Evolutionary conservation across 257 asterid species (phyloP).

Genomic region (Sherardia arvensis): DNA sequence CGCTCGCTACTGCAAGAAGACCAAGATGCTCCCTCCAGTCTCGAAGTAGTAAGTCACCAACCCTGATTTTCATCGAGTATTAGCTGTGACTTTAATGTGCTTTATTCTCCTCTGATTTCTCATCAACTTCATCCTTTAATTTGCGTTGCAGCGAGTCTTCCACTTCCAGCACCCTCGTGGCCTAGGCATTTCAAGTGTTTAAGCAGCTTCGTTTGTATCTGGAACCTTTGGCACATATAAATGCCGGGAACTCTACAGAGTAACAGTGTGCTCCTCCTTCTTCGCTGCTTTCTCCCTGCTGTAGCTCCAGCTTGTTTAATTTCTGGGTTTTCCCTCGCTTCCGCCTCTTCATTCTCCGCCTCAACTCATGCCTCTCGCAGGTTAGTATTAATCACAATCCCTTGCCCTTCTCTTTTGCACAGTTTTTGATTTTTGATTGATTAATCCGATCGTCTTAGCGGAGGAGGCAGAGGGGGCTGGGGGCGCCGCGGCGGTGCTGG

Average conservation of each 20-base stretch:
- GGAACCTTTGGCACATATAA: no score
- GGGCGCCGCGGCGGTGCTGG: slow-evolving; percentile 23
- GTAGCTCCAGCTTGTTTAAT: slow-evolving; percentile 12
- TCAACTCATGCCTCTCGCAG: slow-evolving; percentile 39
- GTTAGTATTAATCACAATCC: slow-evolving; percentile 15
- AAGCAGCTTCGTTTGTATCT: background rate
- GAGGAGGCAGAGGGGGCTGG: slow-evolving; percentile 31
- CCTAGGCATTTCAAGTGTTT: slow-evolving; percentile 7
- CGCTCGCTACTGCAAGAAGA: no score
- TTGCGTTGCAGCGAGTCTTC: no score
- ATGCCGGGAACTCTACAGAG: slow-evolving; percentile 4
- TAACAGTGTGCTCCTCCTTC: slow-evolving; percentile 18
- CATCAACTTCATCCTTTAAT: background rate
- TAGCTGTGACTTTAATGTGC: background rate
- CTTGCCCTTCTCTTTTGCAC: background rate
- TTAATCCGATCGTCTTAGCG: slow-evolving; percentile 7
- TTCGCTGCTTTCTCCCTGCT: slow-evolving; percentile 23
- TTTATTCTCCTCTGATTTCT: background rate
- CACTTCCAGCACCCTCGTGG: slow-evolving; percentile 36
- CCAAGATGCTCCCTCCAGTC: no score
- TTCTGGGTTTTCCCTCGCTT: slow-evolving; percentile 10
- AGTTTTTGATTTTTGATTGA: background rate
- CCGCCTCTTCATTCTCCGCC: slow-evolving; percentile 20
- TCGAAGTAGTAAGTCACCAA: no score
- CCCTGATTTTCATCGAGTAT: background rate